Evolutionary conservation across 139 green algal genomes (phyloP), one percentile per base, ranked within the genome.

Genomic region (Haematococcus lacustris): DNA sequence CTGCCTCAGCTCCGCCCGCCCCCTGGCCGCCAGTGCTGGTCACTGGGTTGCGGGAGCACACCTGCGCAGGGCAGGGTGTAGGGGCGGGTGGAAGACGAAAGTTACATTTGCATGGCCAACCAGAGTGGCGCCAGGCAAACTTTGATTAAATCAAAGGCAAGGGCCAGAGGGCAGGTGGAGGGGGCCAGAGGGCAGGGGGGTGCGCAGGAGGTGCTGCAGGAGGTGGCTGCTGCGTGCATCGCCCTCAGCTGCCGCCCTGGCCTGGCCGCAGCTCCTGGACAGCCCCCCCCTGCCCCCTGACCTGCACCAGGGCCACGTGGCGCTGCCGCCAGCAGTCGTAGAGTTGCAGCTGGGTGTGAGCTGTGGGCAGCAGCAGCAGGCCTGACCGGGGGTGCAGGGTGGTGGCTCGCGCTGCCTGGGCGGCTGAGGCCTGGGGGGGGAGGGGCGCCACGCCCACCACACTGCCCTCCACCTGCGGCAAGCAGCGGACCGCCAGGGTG

Each of bases 331-430:
- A 38, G 0, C 76, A 47, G 66, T 94, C 89, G 68, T 86, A 93
- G 17, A 91, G 84, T 70, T 94, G 89, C 76, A 94, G 74, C 66
- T 79, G 39, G 33, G 83, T 76, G 47, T 87, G 82, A 3, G 75
- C 59, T 17, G 51, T 76, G 2, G 88, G 79, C 70, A 94, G 4
- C 61, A 84, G 79, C 76, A 91, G 68, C 3, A 78, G 50, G n/a
- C 76, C 78, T 1, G 37, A 78, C 47, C 66, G 28, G 1, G 67
- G 71, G 60, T 79, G 70, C 59, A 82, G 53, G 66, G 66, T 39
- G 21, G 61, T 71, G 39, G 72, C 80, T 28, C 59, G 38, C 23
- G 43, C 60, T 23, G 53, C 43, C 4, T 13, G 74, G 51, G 50
- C 59, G 57, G 39, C 71, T 51, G 38, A 17, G 74, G 79, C 57